Base-by-base conservation (phyloP, 352 stramenopile genomes). In the Globisporangium yorkense region DNA sequence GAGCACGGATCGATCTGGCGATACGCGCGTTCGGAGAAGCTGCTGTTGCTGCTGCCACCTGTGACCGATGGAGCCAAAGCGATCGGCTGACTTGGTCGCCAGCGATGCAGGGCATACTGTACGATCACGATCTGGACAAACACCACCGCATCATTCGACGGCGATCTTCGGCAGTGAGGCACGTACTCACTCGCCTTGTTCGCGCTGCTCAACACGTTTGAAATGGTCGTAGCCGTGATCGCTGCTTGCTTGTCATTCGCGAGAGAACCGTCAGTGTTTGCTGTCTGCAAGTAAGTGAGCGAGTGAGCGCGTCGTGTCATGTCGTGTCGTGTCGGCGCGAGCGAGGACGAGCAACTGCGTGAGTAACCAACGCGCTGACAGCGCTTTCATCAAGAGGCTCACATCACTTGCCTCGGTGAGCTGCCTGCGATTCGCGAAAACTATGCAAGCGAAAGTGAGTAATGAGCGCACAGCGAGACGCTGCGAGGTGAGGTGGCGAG, bases 371-470 rank as follows among this genome's bases (percentile, higher is more conserved):
- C 43, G 43, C n/a, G 20, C n/a, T 48, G 18, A 48, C 43, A 2
- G 12, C n/a, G 20, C 44, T 20, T 13, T 5, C 2, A 20, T n/a
- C n/a, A 16, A 45, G 5, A 16, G n/a, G 40, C 40, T 49, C n/a
- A 18, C 44, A 24, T 31, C 10, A 10, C 18, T 31, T 13, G 8
- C 41, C 9, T 37, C 18, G 31, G 18, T 20, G 29, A 12, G 8
- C 6, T 44, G 31, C 21, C 6, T 44, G 31, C 21, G 18, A 46
- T 49, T 27, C 44, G 44, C 44, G 44, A 49, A 49, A 27, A 12
- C 31, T 49, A 57, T 57, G 57, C 49, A 57, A 62, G 57, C 57
- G 35, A 31, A 13, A 21, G 57, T 62, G 49, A 62, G 57, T 62
- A 62, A 62, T 49, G 29, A 49, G 44, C 12, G n/a, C 8, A 9